Conservation (phyloP, 2,329 filamentous ascomycete species). For the Lecanoromycetidae sp. region DNA sequence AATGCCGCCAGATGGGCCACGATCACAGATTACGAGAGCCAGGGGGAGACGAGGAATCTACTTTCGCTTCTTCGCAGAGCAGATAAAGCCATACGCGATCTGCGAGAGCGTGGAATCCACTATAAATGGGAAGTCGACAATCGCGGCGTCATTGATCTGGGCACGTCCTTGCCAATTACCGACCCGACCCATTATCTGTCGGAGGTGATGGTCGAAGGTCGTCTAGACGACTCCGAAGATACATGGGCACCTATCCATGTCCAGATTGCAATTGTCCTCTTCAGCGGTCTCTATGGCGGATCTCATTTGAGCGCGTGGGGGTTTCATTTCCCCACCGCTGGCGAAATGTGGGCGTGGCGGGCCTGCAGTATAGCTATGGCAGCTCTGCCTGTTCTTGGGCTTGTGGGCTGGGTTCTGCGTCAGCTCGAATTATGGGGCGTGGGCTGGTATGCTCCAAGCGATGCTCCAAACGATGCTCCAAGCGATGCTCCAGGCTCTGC, state of each 20-base stretch:
- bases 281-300: background rate
- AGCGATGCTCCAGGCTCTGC: too few relatives aligned
- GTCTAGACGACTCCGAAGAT: background rate
- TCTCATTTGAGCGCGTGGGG: constrained; percentile 5
- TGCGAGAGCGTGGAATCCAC: too few relatives aligned
- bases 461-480: too few relatives aligned
- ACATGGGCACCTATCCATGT: background rate
- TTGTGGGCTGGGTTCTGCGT: background rate
- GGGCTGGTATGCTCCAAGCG: too few relatives aligned
- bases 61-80: too few relatives aligned
- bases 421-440: too few relatives aligned
- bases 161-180: background rate
- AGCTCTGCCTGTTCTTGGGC: background rate
- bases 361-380: background rate
- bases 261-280: background rate
- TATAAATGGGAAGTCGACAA: too few relatives aligned
- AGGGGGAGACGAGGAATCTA: too few relatives aligned
- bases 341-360: constrained; percentile 5
- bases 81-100: too few relatives aligned
- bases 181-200: background rate
- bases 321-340: background rate
- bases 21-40: too few relatives aligned
- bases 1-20: too few relatives aligned
- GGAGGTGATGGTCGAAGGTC: background rate
- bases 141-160: too few relatives aligned